Evolutionary conservation across 306 rosid genomes (phyloP), one percentile per base, ranked within the genome.

Genomic region (Astragalus glycyphyllos): DNA sequence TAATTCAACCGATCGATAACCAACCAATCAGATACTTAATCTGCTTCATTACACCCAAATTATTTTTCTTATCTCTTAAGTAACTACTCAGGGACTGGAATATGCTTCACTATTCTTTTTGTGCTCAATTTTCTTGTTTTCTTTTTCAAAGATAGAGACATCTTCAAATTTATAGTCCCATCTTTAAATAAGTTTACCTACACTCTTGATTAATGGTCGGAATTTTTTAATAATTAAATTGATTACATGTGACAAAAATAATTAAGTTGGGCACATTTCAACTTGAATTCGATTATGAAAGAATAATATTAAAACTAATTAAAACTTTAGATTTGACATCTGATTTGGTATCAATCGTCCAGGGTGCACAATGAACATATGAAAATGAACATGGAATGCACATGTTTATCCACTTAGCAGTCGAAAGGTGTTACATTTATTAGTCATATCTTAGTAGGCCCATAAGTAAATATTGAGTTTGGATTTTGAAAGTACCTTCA

Each of bases 1-100:
- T 79, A 23, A 47, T 40, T 79, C 26, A 59, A 71, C 42, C 59
- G 14, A 73, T 62, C 69, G 34, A 53, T 64, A 72, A 69, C 74
- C 81, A 50, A 72, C 82, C 79, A 75, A 77, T 86, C 31, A 80
- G 51, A 45, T 53, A 10, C 80, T 83, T 42, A 65, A 54, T 69
- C 58, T 23, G 29, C 58, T 60, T 77, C 42, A 47, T n/a, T 58
- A 29, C 59, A 45, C 58, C 49, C 69, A 13, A 57, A 64, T 71
- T 2, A 20, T 48, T 65, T 71, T 76, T 76, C 71, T 70, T 26
- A 31, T 65, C 48, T 63, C 29, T 79, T 68, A 69, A 83, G 73
- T 49, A 63, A 75, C 76, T 54, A 77, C 68, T 77, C 53, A 37
- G 50, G 50, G 15, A 37, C 54, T 35, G 42, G 49, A 34, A 58